Evolutionary conservation across 108 stramenopile genomes (phyloP), one percentile per base, ranked within the genome.

Genomic region (Hondaea fermentalgiana): DNA sequence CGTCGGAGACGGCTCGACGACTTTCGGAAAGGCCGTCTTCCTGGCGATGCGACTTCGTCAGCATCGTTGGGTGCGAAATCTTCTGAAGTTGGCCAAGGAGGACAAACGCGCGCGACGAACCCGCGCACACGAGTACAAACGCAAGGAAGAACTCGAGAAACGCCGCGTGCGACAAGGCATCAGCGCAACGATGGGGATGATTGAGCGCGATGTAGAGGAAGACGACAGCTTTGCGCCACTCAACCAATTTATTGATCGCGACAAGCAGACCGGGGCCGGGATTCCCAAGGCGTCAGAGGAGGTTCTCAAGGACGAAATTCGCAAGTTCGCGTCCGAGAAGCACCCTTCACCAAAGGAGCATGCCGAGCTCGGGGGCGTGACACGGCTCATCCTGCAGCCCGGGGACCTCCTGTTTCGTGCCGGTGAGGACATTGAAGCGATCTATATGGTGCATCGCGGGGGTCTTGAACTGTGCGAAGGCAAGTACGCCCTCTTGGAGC

Each of bases 1-100:
- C 19, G 51, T 83, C 51, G 76, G 76, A 35, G 76, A 83, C 51
- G 76, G 76, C 1, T 53, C 45, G 49, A 83, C 76, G 25, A 83
- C 76, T 16, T 83, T 83, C 4, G 76, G 49, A 8, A 47, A 53
- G 49, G 76, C 76, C 51, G 51, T 83, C n/a, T n/a, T 53, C 3
- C 76, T 53, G 19, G 76, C 76, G 49, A 83, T 83, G 76, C 45
- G 76, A 23, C 76, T 83, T 35, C 76, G 76, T 6, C 76, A 83
- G 76, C 76, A 83, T 45, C 76, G 76, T 12, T 83, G 76, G 76
- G 76, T 83, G 51, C 76, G 76, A 28, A 83, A 83, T 53, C 76
- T 83, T 1, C 51, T 83, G 0, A 83, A 83, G 23, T 28, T 83
- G 19, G 76, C 76, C 25, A 83, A 83, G 76, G 76, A 83, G 23